Conservation (phyloP, 2,329 filamentous ascomycete genomes). For the Trichoderma sp. region DNA sequence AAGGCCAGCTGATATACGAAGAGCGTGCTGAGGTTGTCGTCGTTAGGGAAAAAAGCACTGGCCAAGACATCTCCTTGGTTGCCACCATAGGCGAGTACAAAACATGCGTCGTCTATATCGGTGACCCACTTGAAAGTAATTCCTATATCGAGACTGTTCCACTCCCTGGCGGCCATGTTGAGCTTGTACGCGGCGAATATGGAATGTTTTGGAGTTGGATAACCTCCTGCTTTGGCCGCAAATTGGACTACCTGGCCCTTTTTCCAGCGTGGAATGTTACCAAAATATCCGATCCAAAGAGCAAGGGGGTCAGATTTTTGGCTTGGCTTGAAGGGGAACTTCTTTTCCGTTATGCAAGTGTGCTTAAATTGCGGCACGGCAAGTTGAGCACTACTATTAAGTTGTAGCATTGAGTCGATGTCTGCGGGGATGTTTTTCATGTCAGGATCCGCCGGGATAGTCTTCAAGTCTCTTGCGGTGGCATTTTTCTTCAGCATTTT, state of each 20-base stretch:
- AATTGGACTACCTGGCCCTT: background rate
- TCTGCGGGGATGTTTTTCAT: background rate
- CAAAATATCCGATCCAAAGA: background rate
- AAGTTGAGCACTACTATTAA: background rate
- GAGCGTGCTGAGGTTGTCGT: background rate
- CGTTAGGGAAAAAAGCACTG: background rate
- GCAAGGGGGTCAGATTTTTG: background rate
- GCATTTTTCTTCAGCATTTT: background rate
- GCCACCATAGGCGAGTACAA: background rate
- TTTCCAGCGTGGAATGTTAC: background rate
- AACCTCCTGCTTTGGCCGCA: background rate
- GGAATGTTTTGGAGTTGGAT: background rate
- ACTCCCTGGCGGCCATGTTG: background rate
- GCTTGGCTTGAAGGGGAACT: background rate
- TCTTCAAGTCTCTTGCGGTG: background rate
- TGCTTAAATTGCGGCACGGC: background rate
- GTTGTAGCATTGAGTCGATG: background rate
- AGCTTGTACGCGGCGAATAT: background rate
- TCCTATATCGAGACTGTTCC: background rate
- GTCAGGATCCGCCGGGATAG: background rate
- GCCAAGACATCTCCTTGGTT: background rate
- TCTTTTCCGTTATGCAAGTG: background rate
- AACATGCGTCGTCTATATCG: background rate
- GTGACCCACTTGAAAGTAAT: background rate
- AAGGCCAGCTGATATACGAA: background rate